phyloP scores from a whole-genome alignment of 805 yeast species.

The Candida orba region DNA sequence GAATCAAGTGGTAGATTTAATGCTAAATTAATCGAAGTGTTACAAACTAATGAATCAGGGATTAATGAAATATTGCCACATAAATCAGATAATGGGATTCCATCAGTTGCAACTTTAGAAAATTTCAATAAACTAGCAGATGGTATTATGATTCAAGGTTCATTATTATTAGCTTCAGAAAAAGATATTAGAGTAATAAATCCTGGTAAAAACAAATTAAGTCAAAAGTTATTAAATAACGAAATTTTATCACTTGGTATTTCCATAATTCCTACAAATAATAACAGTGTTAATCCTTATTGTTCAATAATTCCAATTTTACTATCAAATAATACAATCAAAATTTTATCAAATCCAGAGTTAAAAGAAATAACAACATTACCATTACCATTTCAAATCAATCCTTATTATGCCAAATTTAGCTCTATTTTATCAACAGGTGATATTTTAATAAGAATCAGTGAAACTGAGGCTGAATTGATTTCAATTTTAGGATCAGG shows the following conservation, averaged over 20 bases:
- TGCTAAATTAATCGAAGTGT: slow-evolving; percentile 42
- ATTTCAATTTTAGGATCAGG: slow-evolving; percentile 44
- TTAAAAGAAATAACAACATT: slow-evolving; percentile 49
- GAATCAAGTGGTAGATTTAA: slow-evolving; percentile 52
- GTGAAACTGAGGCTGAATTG: slow-evolving; percentile 46
- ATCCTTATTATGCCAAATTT: slow-evolving; percentile 32
- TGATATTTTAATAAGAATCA: slow-evolving; percentile 49
- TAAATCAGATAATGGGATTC: slow-evolving; percentile 50
- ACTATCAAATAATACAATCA: slow-evolving; percentile 40
- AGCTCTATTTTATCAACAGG: slow-evolving; percentile 46
- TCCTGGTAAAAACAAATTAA: slow-evolving; percentile 52
- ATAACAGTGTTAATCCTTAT: slow-evolving; percentile 20
- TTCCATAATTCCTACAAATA: slow-evolving; percentile 30
- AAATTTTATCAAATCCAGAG: slow-evolving; percentile 49
- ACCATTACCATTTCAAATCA: slow-evolving; percentile 36
- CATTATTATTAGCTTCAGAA: slow-evolving; percentile 45
- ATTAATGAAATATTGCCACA: slow-evolving; percentile 53
- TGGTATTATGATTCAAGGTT: slow-evolving; percentile 58
- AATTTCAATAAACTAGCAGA: slow-evolving; percentile 51
- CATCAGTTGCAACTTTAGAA: slow-evolving; percentile 56
- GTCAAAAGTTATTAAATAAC: slow-evolving; percentile 53
- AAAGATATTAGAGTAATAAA: slow-evolving; percentile 58
- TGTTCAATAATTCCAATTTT: slow-evolving; percentile 44
- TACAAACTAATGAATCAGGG: slow-evolving; percentile 43
- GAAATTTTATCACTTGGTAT: slow-evolving; percentile 44